A percentile compares a stretch with the other conserved stretches of the same genome.
phyloP scores from a whole-genome alignment of 2,329 filamentous ascomycete genomes.

The Hawksworthiomyces lignivorus region DNA sequence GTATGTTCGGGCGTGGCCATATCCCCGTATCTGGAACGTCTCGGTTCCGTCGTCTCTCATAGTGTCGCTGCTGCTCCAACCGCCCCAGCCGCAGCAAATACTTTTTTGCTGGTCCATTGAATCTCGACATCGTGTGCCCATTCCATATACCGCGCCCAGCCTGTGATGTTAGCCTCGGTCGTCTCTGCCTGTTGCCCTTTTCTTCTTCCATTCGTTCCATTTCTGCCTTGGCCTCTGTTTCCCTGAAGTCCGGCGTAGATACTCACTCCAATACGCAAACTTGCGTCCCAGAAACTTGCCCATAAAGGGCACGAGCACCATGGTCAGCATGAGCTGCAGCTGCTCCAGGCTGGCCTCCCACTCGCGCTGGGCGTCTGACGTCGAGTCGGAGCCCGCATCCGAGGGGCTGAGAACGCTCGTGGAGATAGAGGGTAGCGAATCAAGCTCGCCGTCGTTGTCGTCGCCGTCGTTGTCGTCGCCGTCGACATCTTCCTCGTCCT shows the following conservation, averaged over 20 bases:
- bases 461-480: conserved; percentile 7
- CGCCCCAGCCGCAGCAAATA: conserved; percentile 56
- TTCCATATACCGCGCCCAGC: conserved; percentile 89
- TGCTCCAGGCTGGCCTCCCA: conserved; percentile 95
- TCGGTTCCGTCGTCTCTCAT: conserved; percentile 27
- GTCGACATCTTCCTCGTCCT: conserved; percentile 1
- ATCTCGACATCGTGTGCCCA: conserved; percentile 84
- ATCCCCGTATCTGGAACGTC: too few relatives aligned
- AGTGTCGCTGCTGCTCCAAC: conserved; percentile 52
- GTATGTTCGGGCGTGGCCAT: too few relatives aligned
- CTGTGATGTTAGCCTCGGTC: too few relatives aligned
- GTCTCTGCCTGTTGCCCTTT: too few relatives aligned
- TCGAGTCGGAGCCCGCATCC: conserved; percentile 37
- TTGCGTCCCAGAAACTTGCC: conserved; percentile 93
- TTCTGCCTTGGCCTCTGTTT: too few relatives aligned
- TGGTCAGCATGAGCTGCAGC: conserved; percentile 82
- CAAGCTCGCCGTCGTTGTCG: conserved; percentile 50
- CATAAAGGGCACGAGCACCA: conserved; percentile 88
- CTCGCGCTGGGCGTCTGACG: conserved; percentile 84
- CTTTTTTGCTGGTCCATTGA: conserved; percentile 51
- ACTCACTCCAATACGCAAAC: conserved; percentile 92
- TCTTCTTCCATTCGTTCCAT: too few relatives aligned
- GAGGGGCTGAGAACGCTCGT: conserved; percentile 33
- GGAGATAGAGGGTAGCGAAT: conserved; percentile 56
- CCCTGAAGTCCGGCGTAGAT: too few relatives aligned